These are phyloP conservation scores for Meyerozyma guilliermondii DNA, from an alignment of 1,139 yeast genomes.

Conservation along the genomic window DNA sequence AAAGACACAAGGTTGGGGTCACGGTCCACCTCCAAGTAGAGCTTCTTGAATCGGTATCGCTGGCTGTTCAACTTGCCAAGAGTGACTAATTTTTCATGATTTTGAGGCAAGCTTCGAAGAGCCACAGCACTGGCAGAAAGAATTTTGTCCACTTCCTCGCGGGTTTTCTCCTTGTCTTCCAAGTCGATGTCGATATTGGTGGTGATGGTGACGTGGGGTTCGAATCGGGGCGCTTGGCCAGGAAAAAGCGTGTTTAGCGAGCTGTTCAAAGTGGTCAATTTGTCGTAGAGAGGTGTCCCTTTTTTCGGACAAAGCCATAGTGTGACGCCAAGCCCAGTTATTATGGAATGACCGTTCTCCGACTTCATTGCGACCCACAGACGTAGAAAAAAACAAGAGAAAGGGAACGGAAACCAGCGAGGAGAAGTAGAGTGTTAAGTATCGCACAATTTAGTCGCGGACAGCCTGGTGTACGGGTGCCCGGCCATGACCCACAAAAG, in stretches of 20 bases:
- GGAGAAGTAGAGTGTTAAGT: too few relatives aligned
- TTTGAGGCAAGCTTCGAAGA: constrained; percentile 40
- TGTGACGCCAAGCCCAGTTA: constrained; percentile 42
- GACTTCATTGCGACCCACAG: neutral
- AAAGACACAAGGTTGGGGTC: constrained; percentile 59
- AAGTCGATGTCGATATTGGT: constrained; percentile 47
- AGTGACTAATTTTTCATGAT: constrained; percentile 32
- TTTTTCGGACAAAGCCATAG: constrained; percentile 74
- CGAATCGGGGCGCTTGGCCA: constrained; percentile 58
- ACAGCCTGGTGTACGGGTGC: neutral
- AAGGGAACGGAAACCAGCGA: too few relatives aligned
- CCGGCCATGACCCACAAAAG: too few relatives aligned
- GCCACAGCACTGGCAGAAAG: constrained; percentile 68
- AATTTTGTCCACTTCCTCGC: constrained; percentile 55
- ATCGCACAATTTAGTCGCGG: neutral
- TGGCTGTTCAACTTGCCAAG: constrained; percentile 36
- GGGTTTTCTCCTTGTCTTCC: constrained; percentile 31
- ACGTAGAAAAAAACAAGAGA: neutral
- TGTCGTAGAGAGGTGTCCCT: constrained; percentile 51
- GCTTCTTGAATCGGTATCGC: constrained; percentile 37
- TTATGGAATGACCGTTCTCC: neutral
- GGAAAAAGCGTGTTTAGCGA: constrained; percentile 69
- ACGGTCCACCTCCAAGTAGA: constrained; percentile 52
- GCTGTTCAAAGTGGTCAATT: constrained; percentile 53
- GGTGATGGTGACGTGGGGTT: constrained; percentile 76